Base-by-base conservation (phyloP, 208 protist species). In the Trypanosoma brucei region DNA sequence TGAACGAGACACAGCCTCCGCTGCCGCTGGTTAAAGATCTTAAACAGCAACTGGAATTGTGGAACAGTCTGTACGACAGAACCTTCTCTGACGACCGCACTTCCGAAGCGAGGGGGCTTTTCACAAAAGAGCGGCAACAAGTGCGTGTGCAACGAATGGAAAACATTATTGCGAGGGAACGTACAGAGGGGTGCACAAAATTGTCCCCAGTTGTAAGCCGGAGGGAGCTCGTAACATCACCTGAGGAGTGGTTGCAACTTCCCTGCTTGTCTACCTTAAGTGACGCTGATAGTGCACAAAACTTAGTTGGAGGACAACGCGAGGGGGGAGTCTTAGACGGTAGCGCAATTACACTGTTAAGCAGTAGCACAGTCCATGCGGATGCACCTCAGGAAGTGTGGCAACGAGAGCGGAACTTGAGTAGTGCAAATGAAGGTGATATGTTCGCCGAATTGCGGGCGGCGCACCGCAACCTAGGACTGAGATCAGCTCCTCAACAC, bases 401-500 rank as follows among this genome's bases (percentile, higher is more conserved):
- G 42, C 42, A 46, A 11, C 42, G 42, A 11, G 42, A 46, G 6
- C 8, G 42, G 11, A 11, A 46, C 42, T 11, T 42, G 22, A 6
- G 38, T 45, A 8, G 56, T 14, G 44, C 50, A 8, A 45, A 60
- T 46, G 46, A 22, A 55, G 54, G 61, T 5, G 40, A 55, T 8
- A 60, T 72, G 66, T 36, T 72, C 2, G 53, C 58, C 7, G 59
- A 72, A 36, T 58, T 72, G 14, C 59, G 66, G 14, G 57, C 58
- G n/a, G 58, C 66, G 35, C 58, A 59, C 31, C 50, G 44, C 22
- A 31, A 50, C 13, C 58, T 72, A 50, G 46, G 60, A 42, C 45
- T 76, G 14, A 72, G 74, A 50, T 31, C 75, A 44, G 69, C 69
- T 37, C 44, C 65, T 31, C 35, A 59, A 11, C 74, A 79, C n/a